Percentiles rank a stretch among this genome's conserved stretches.
Evolutionary conservation across 2,329 filamentous ascomycete genomes (phyloP).

Genomic region (Malbranchea zuffiana): DNA sequence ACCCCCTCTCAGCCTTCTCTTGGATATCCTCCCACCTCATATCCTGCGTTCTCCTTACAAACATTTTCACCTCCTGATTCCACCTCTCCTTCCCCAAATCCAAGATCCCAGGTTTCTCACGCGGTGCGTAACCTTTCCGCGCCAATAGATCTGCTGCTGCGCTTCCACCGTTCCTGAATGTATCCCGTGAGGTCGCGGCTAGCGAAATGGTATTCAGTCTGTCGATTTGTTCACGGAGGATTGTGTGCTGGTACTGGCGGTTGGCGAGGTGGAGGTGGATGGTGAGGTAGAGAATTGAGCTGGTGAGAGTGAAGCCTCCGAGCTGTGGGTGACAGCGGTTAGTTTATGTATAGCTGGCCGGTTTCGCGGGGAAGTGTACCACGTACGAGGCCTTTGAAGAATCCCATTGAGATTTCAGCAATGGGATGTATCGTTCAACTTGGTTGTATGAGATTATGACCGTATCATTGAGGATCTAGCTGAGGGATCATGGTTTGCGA

Average conservation of each 20-base stretch:
- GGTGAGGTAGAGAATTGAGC: constrained; percentile 61
- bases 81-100: constrained; percentile 65
- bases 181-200: constrained; percentile 6
- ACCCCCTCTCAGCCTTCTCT: constrained; percentile 16
- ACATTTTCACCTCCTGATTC: constrained; percentile 61
- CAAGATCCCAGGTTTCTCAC: constrained; percentile 32
- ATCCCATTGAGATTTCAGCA: constrained; percentile 48
- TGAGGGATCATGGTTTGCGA: too few relatives aligned
- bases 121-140: constrained; percentile 13
- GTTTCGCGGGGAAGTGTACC: background rate
- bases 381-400: constrained; percentile 63
- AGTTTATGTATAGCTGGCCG: background rate
- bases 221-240: constrained; percentile 36
- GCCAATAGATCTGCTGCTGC: constrained; percentile 13
- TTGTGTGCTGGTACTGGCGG: constrained; percentile 40
- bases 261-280: constrained; percentile 59
- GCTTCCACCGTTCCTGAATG: background rate
- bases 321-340: constrained; percentile 40
- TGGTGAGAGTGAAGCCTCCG: constrained; percentile 64
- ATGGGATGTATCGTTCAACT: too few relatives aligned
- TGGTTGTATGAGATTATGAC: too few relatives aligned
- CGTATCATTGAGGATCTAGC: too few relatives aligned
- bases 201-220: constrained; percentile 32
- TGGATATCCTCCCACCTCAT: constrained; percentile 55
- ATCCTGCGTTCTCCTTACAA: constrained; percentile 55